phyloP scores from a whole-genome alignment of 202 grass and related monocot species.

The Zoysia matrella region DNA sequence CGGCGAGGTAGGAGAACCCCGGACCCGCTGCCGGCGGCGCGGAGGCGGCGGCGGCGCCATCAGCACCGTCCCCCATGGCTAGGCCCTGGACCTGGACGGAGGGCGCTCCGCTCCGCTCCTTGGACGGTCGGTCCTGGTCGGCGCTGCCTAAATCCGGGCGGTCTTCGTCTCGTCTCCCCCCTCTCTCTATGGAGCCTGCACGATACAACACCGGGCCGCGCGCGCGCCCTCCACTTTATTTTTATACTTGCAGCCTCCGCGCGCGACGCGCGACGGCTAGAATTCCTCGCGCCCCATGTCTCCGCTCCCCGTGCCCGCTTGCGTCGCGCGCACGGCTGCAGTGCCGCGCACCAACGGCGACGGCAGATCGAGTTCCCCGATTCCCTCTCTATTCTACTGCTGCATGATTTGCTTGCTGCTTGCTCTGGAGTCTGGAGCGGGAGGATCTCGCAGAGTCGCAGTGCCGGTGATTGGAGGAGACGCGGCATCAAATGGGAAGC shows the following conservation, averaged over 20 bases:
- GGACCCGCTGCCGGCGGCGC: slow-evolving; percentile 48
- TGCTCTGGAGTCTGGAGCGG: neutral
- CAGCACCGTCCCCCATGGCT: slow-evolving; percentile 66
- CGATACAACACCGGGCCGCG: slow-evolving; percentile 31
- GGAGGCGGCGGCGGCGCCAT: slow-evolving; percentile 35
- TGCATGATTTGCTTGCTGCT: neutral
- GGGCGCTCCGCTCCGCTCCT: slow-evolving; percentile 19
- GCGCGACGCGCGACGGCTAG: neutral
- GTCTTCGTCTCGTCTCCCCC: neutral
- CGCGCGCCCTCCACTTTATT: slow-evolving; percentile 32
- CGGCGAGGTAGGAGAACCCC: slow-evolving; percentile 62
- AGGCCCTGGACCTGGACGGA: neutral
- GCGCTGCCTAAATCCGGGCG: slow-evolving; percentile 43
- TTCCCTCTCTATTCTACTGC: neutral
- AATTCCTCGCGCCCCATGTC: neutral
- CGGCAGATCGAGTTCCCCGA: neutral
- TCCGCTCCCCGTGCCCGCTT: neutral
- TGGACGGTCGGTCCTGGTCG: slow-evolving; percentile 29
- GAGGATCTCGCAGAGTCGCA: neutral
- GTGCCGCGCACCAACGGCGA: slow-evolving; percentile 24
- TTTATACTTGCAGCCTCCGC: slow-evolving; percentile 30
- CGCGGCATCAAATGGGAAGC: slow-evolving; percentile 22
- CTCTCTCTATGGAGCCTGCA: neutral
- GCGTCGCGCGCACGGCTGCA: slow-evolving; percentile 12
- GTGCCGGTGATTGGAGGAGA: slow-evolving; percentile 18